Conservation (phyloP, 495 filamentous ascomycete genomes). For the Aspergillus indologenus region DNA sequence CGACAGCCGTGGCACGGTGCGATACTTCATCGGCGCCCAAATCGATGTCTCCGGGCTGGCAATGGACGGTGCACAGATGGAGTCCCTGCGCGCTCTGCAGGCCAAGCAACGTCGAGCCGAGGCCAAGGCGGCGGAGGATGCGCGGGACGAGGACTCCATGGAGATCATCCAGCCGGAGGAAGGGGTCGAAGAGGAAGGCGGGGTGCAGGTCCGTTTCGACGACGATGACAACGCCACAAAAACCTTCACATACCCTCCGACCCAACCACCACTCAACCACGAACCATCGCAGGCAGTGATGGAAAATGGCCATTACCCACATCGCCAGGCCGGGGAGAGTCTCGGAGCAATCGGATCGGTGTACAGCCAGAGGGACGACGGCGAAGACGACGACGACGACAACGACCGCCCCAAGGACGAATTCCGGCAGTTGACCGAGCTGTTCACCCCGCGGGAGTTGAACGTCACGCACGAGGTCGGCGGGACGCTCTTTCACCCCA, state of each 20-base stretch:
- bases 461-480: slow-evolving; percentile 42
- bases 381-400: neutral
- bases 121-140: neutral
- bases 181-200: neutral
- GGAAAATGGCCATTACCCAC: neutral
- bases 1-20: slow-evolving; percentile 57
- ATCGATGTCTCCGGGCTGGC: slow-evolving; percentile 57
- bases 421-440: slow-evolving; percentile 56
- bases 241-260: neutral
- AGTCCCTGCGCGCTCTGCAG: slow-evolving; percentile 50
- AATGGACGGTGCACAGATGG: slow-evolving; percentile 55
- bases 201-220: neutral
- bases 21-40: slow-evolving; percentile 62
- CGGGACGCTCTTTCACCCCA: slow-evolving; percentile 34
- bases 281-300: neutral
- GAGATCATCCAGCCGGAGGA: neutral
- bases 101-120: slow-evolving; percentile 15
- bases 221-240: neutral
- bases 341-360: too few species aligned
- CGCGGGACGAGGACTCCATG: neutral
- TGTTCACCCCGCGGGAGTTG: slow-evolving; percentile 56
- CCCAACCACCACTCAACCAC: neutral
- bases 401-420: slow-evolving; percentile 21
- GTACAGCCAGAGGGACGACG: neutral
- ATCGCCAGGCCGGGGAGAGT: neutral